Conservation (phyloP, 306 rosid genomes). For the Casuarina equisetifolia region DNA sequence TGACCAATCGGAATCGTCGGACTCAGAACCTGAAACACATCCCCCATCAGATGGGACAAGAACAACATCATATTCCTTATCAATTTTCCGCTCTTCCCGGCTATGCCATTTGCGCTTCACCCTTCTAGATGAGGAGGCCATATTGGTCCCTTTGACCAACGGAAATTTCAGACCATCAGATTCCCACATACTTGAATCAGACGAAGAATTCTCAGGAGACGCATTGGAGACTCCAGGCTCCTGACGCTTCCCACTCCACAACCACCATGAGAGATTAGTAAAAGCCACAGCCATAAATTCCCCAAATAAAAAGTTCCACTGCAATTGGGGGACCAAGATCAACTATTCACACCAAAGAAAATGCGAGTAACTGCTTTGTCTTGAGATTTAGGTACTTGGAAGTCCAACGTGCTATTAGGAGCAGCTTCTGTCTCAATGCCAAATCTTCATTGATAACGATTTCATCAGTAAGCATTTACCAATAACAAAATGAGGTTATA, state of each 20-base stretch:
- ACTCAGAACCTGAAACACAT: conserved; percentile 81
- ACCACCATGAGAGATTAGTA: conserved; percentile 86
- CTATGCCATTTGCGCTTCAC: conserved; percentile 87
- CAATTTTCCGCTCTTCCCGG: conserved; percentile 83
- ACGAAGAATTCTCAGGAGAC: conserved; percentile 49
- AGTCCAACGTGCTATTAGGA: conserved; percentile 1
- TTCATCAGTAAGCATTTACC: conserved; percentile 17
- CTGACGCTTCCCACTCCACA: conserved; percentile 80
- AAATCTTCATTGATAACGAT: conserved; percentile 30
- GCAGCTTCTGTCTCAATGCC: conserved; percentile 13
- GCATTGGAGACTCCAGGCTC: conserved; percentile 64
- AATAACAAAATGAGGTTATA: conserved; percentile 1
- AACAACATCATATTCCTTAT: conserved; percentile 81
- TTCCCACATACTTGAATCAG: conserved; percentile 60
- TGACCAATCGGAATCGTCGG: conserved; percentile 95
- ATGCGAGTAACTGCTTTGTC: not conserved
- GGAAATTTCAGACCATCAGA: conserved; percentile 73
- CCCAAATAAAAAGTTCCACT: not conserved
- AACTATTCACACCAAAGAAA: conserved; percentile 6
- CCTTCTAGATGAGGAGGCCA: conserved; percentile 69
- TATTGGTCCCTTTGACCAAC: conserved; percentile 44
- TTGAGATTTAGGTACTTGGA: not conserved
- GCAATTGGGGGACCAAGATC: not conserved
- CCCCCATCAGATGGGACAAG: conserved; percentile 93
- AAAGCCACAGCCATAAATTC: conserved; percentile 75